Percentiles rank a stretch among this genome's conserved stretches.
phyloP scores from a whole-genome alignment of 768 basidiomycete species.

The Boletus bicolor region DNA sequence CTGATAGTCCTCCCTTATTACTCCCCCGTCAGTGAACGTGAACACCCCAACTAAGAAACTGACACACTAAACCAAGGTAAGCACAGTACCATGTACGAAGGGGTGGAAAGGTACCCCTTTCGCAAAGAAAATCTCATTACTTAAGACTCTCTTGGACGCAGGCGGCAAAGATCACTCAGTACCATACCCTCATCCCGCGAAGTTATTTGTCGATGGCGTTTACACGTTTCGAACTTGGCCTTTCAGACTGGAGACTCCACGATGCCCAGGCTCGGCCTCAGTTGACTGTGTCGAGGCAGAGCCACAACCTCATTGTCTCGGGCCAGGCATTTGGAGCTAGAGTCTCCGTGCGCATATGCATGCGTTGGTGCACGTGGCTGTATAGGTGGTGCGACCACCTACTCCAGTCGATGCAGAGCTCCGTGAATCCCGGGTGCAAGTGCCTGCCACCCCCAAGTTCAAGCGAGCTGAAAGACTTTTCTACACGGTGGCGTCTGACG shows the following conservation, averaged over 20 bases:
- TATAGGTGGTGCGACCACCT: constrained; percentile 11
- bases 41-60: not conserved
- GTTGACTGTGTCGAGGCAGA: constrained; percentile 20
- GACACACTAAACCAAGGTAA: not conserved
- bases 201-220: constrained; percentile 15
- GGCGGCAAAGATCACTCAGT: not conserved
- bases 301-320: constrained; percentile 21
- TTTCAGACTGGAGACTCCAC: constrained; percentile 21
- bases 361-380: constrained; percentile 26
- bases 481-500: constrained; percentile 1
- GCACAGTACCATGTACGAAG: not conserved
- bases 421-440: not conserved
- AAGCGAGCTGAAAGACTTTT: constrained; percentile 3
- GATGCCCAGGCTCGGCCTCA: constrained; percentile 21
- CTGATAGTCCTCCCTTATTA: not conserved
- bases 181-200: not conserved
- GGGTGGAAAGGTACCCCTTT: not conserved
- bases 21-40: not conserved
- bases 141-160: not conserved
- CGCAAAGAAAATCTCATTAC: not conserved
- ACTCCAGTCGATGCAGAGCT: not conserved
- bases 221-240: constrained; percentile 26
- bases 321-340: constrained; percentile 26
- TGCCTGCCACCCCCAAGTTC: not conserved
- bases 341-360: constrained; percentile 19